Evolutionary conservation across 352 stramenopile species (phyloP).

Genomic region (Pythium volutum): DNA sequence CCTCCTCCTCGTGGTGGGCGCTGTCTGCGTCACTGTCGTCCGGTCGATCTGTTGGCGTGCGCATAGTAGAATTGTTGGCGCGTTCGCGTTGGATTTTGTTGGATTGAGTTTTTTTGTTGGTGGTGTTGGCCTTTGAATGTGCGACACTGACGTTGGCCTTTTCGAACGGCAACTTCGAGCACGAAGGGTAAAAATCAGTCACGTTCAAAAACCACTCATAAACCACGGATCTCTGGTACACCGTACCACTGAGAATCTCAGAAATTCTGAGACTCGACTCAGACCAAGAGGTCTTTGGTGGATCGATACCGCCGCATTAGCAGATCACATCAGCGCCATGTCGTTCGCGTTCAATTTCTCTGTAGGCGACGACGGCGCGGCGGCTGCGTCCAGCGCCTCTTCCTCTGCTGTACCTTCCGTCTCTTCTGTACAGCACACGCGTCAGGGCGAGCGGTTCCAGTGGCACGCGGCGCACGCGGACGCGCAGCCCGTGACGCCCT

Average conservation of each 20-base stretch:
- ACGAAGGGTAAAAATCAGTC: conserved; percentile 9
- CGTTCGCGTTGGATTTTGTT: background rate
- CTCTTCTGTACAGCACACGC: conserved; percentile 26
- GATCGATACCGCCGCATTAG: background rate
- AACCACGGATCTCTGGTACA: background rate
- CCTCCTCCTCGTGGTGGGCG: background rate
- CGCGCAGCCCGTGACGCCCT: conserved; percentile 11
- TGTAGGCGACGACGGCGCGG: conserved; percentile 22
- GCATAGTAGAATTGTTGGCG: background rate
- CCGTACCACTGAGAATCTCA: background rate
- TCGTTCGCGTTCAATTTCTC: conserved; percentile 76
- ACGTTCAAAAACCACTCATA: conserved; percentile 9
- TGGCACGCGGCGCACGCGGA: conserved; percentile 21
- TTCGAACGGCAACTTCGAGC: conserved; percentile 21
- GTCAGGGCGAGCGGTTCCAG: conserved; percentile 51
- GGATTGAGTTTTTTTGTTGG: no score
- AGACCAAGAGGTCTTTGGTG: background rate
- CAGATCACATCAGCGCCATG: conserved; percentile 2
- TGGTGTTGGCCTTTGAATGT: no score
- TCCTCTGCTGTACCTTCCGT: background rate
- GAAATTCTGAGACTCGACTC: background rate
- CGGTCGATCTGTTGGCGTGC: background rate
- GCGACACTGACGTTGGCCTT: background rate
- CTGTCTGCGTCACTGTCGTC: background rate
- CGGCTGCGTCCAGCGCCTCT: background rate